Evolutionary conservation across 2,329 filamentous ascomycete species (phyloP), one percentile per base, ranked within the genome.

Genomic region (Arthrocladium fulminans): DNA sequence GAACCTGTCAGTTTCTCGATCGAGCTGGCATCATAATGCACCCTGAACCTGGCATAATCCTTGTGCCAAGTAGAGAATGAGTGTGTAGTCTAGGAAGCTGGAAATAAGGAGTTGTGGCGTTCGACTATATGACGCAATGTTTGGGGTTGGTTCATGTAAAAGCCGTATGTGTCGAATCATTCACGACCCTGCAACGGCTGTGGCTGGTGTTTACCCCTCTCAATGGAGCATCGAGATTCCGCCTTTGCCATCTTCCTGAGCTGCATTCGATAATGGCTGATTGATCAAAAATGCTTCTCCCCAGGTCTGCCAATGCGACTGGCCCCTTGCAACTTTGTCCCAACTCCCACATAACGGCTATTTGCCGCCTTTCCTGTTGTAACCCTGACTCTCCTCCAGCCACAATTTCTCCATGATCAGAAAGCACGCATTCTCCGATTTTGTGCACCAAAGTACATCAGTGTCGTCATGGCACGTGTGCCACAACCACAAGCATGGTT

Each of bases 31-130:
- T 45, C 42, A 35, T 17, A 12, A 34, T 19, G 5, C 15, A 13
- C 13, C 17, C 27, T 23, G 44, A 38, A 17, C 44, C 39, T 47
- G 44, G 34, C 34, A 47, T 25, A 15, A 47, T 38, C 44, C 44
- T 47, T 34, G 44, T 39, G 6, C 5, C 13, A 10, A 17, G 44
- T 10, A n/a, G 32, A 29, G 23, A 20, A 9, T 8, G 32, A n/a
- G 8, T 24, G 22, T 20, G 32, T 19, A 22, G 22, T 17, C 27
- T 3, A n/a, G 13, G 17, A 30, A 5, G 15, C n/a, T 35, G 13
- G 17, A 13, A 23, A 13, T 13, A 41, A 23, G n/a, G 22, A 7
- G 19, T 15, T 47, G 44, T 37, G 32, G 44, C 32, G 8, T 23
- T 39, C 13, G 20, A 39, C 12, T 10, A 3, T 19, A 8, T 47